Percentiles rank a stretch among this genome's conserved stretches.
phyloP scores from a whole-genome alignment of 176 grass and related monocot genomes.

The Zoysia pacifica region DNA sequence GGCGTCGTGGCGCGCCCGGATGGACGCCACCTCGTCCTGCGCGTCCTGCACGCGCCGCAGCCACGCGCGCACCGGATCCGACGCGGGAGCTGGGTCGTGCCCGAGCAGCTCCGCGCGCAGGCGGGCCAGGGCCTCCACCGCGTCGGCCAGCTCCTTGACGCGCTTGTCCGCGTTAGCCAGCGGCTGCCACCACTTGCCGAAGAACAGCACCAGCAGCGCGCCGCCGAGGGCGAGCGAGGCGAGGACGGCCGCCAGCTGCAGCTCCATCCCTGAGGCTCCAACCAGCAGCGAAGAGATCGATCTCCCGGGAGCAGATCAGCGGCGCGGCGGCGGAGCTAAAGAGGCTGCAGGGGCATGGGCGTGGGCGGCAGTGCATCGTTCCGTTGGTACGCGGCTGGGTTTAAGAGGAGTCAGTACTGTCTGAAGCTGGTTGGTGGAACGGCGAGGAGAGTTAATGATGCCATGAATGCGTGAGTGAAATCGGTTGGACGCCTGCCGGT shows the following conservation, averaged over 20 bases:
- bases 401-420: slow-evolving; percentile 40
- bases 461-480: slow-evolving; percentile 43
- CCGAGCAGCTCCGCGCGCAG: slow-evolving; percentile 37
- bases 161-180: slow-evolving; percentile 44
- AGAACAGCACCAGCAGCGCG: slow-evolving; percentile 47
- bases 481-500: slow-evolving; percentile 31
- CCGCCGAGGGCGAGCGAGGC: slow-evolving; percentile 51
- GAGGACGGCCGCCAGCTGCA: slow-evolving; percentile 49
- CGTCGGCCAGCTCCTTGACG: slow-evolving; percentile 49
- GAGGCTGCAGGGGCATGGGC: neutral
- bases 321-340: slow-evolving; percentile 11
- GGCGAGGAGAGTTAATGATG: slow-evolving; percentile 37
- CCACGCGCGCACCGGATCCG: slow-evolving; percentile 52
- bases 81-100: slow-evolving; percentile 17
- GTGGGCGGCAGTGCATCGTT: neutral
- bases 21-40: slow-evolving; percentile 49
- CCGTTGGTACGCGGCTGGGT: slow-evolving; percentile 4
- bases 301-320: neutral
- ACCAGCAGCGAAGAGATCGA: neutral
- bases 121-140: slow-evolving; percentile 44
- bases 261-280: slow-evolving; percentile 23
- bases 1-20: slow-evolving; percentile 45
- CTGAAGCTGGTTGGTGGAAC: slow-evolving; percentile 32
- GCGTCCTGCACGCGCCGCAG: slow-evolving; percentile 50
- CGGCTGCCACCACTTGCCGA: slow-evolving; percentile 69